Evolutionary conservation across 2,329 filamentous ascomycete genomes (phyloP), one percentile per base, ranked within the genome.

Genomic region (Dactylellina sp.): DNA sequence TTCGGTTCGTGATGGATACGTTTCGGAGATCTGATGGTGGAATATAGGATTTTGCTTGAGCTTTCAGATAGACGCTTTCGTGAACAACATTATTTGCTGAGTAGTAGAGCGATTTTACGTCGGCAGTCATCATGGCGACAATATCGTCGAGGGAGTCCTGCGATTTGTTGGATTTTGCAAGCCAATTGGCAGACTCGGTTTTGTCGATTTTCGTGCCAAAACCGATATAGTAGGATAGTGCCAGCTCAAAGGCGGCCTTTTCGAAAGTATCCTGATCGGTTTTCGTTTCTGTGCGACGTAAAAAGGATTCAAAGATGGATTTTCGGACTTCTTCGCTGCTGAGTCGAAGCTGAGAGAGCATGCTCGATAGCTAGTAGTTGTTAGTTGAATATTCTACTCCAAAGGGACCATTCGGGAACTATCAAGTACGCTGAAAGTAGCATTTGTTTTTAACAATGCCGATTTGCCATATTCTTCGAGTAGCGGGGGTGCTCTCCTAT

Each of bases 151-250:
- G 56, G 24, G 44, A 16, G 6, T 49, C 20, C 11, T 37, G 56
- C 7, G 56, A 20, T 24, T 24, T 49, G 1, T 37, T 24, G 9
- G 56, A 49, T 14, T 22, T 50, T 12, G 37, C 7, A 14, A 61
- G 42, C 56, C 56, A 61, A 4, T 20, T 20, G 18, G 20, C 56
- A n/a, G 56, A 32, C 44, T 47, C 14, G 24, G 2, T 9, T 12
- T 20, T 20, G n/a, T 60, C 32, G 16, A 28, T 24, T 2, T 28
- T 22, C 1, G 44, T 46, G 9, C 22, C 56, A 22, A 60, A 60
- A 40, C 56, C 56, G 25, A 60, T 60, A 5, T 47, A 35, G 56
- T 60, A 60, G 40, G 39, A 60, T 7, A 60, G 42, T 7, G 56
- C 56, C 7, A 60, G 25, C 9, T 60, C 56, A 37, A 47, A 60